A percentile compares a stretch with the other conserved stretches of the same genome.
Conservation (phyloP, 352 stramenopile species). For the Blastocystis sp. region DNA sequence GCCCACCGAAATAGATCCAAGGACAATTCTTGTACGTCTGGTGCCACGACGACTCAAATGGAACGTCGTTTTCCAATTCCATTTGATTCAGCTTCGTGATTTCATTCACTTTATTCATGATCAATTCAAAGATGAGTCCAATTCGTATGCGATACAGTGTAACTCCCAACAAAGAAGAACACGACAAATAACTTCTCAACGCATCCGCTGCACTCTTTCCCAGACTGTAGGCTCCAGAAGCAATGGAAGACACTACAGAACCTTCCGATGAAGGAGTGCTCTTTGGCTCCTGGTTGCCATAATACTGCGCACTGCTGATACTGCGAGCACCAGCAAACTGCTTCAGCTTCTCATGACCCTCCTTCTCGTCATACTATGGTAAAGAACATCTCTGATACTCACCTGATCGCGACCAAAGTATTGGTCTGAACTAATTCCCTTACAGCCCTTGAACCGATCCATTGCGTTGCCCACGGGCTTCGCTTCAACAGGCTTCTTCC, state of each 20-base stretch:
- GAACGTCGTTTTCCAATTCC: constrained; percentile 38
- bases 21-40: constrained; percentile 66
- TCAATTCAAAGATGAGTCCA: not conserved
- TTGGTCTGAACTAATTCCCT: constrained; percentile 51
- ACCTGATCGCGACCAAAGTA: constrained; percentile 52
- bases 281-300: not conserved
- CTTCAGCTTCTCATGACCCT: constrained; percentile 54
- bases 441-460: constrained; percentile 52
- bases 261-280: not conserved
- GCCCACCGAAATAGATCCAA: constrained; percentile 71
- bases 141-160: not conserved
- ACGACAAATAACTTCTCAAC: constrained; percentile 27
- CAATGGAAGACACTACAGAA: constrained; percentile 32
- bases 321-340: constrained; percentile 55
- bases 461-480: not conserved
- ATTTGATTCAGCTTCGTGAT: constrained; percentile 16
- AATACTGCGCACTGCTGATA: constrained; percentile 54
- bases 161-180: not conserved
- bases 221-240: not conserved
- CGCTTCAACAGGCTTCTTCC: not conserved
- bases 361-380: constrained; percentile 41
- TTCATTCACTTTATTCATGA: constrained; percentile 53
- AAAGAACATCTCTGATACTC: not conserved
- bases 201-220: not conserved
- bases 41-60: constrained; percentile 52